Evolutionary conservation across 2,329 filamentous ascomycete species (phyloP), one percentile per base, ranked within the genome.

Genomic region (Coniella vitis): DNA sequence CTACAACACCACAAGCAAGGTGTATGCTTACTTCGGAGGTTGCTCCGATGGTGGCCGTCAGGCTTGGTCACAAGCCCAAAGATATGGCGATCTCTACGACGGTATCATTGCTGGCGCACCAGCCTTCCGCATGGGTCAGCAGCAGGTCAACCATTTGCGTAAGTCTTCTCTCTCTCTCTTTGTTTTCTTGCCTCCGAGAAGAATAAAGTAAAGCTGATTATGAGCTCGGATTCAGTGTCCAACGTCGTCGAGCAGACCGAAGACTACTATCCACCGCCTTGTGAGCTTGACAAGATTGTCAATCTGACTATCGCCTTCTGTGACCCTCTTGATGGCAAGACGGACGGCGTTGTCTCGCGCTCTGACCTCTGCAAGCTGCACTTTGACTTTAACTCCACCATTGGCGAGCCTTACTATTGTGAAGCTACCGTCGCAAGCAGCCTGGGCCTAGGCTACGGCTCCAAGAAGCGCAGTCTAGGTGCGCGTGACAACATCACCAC

Each of bases 11-110:
- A 44, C 58, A 1, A 45, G 51, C 16, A 63, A 60, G 52, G 41
- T 66, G 10, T 74, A 72, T 58, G 64, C 72, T 2, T 78, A 78
- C 61, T 79, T 72, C 55, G 68, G 75, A 51, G 75, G 73, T 3
- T 79, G 75, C 59, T 77, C 73, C 12, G 74, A 78, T 45, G 75
- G 75, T 17, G 75, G 71, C 2, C 65, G 72, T 4, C 69, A 74
- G 55, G 72, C 66, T 13, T 70, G 65, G 66, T 69, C 65, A 48
- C 74, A 77, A 58, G 63, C 74, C 2, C 75, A 79, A 58, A 69
- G 73, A 14, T 78, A 68, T 55, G 70, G 69, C 8, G 66, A 71
- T 48, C 55, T 74, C 56, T 72, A 70, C 49, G 71, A 75, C 51
- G 72, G 73, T 13, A 65, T 68, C 1, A 61, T 71, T 1, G 65